Percentiles rank a stretch among this genome's conserved stretches.
Evolutionary conservation across 2,329 filamentous ascomycete genomes (phyloP).

Genomic region (Pyricularia sp.): DNA sequence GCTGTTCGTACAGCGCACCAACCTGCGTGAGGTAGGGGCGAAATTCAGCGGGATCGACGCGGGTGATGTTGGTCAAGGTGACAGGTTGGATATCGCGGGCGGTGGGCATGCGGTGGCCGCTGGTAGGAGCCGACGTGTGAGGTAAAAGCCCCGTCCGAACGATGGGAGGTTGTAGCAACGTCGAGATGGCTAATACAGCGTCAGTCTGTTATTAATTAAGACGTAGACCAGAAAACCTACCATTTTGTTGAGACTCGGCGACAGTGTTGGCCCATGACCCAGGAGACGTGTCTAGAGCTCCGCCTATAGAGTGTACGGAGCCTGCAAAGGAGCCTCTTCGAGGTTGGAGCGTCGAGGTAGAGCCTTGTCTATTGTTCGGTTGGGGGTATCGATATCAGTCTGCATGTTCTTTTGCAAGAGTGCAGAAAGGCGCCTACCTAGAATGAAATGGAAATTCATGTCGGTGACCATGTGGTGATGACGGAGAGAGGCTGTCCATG

Average conservation of each 20-base stretch:
- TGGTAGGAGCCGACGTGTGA: slow-evolving; percentile 55
- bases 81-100: slow-evolving; percentile 87
- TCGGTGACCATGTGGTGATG: slow-evolving; percentile 35
- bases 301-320: slow-evolving; percentile 77
- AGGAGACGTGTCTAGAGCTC: slow-evolving; percentile 60
- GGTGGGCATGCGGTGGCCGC: slow-evolving; percentile 74
- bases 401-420: not conserved
- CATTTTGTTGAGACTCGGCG: slow-evolving; percentile 72
- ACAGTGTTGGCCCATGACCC: slow-evolving; percentile 41
- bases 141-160: slow-evolving; percentile 76
- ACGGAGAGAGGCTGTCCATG: slow-evolving; percentile 48
- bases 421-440: slow-evolving; percentile 26
- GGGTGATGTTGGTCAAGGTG: slow-evolving; percentile 73
- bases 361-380: slow-evolving; percentile 24
- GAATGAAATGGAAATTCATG: slow-evolving; percentile 44
- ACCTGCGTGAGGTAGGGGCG: slow-evolving; percentile 75
- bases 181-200: slow-evolving; percentile 60
- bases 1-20: slow-evolving; percentile 75
- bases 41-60: slow-evolving; percentile 69
- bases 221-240: slow-evolving; percentile 24
- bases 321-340: slow-evolving; percentile 75
- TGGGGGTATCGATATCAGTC: not conserved
- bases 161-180: slow-evolving; percentile 81
- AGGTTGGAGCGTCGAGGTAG: slow-evolving; percentile 30
- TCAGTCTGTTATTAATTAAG: not conserved